Percentiles rank a stretch among this genome's conserved stretches.
Conservation (phyloP, 2,329 filamentous ascomycete genomes). For the Colletotrichum melonis region DNA sequence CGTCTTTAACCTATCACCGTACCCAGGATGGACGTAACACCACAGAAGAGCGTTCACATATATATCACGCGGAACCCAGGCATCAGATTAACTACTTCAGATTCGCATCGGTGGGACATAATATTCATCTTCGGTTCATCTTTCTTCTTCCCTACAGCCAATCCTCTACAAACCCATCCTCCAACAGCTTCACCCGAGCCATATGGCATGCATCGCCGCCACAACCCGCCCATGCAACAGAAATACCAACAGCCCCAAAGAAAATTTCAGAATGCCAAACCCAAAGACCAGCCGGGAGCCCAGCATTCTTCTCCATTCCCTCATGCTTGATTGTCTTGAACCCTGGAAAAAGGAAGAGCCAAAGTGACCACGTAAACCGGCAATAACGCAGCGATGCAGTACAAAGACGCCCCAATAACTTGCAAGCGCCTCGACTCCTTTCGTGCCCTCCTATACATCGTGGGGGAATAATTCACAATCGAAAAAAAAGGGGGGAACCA, state of each 20-base stretch:
- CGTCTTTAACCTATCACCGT: not conserved
- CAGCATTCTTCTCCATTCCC: slow-evolving; percentile 16
- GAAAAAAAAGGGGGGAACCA: not conserved
- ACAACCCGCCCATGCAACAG: not conserved
- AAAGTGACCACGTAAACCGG: not conserved
- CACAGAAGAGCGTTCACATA: not conserved
- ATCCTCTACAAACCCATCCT: not conserved
- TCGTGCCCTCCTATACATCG: not conserved
- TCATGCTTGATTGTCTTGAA: not conserved
- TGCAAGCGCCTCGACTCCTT: not conserved
- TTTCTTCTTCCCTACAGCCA: not conserved
- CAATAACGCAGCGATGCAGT: not conserved
- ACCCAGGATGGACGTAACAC: not conserved
- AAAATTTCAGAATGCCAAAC: slow-evolving; percentile 27
- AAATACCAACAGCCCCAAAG: not conserved
- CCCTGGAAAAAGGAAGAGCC: not conserved
- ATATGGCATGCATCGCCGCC: not conserved
- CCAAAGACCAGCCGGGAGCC: slow-evolving; percentile 28
- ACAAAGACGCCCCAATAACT: not conserved
- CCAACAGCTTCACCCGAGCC: not conserved
- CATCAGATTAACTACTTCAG: not conserved
- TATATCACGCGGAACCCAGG: too few species aligned
- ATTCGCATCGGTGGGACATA: not conserved
- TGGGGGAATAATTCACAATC: not conserved
- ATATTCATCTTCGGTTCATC: not conserved